A percentile compares a stretch with the other conserved stretches of the same genome.
Conservation (phyloP, 2,329 filamentous ascomycete species). For the Curvularia sp. region DNA sequence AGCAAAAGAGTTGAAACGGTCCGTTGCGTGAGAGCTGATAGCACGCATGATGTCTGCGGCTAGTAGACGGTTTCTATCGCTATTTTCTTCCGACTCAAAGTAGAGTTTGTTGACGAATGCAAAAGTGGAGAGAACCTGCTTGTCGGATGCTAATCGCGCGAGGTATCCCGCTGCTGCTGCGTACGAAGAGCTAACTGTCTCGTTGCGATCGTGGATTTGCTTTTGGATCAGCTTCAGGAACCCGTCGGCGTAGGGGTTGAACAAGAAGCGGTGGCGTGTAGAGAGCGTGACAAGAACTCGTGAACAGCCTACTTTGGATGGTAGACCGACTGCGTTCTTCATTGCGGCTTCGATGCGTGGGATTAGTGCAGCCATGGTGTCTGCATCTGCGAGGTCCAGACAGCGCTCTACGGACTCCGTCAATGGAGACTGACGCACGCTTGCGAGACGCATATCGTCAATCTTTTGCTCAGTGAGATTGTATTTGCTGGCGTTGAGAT, state of each 20-base stretch:
- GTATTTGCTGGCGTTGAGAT: constrained; percentile 83
- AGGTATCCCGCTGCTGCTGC: constrained; percentile 87
- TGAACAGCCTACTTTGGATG: constrained; percentile 90
- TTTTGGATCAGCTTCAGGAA: constrained; percentile 82
- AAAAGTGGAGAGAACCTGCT: constrained; percentile 63
- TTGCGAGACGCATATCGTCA: constrained; percentile 82
- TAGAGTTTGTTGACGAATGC: constrained; percentile 72
- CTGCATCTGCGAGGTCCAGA: constrained; percentile 80
- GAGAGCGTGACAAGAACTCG: constrained; percentile 84
- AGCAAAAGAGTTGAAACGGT: constrained; percentile 82
- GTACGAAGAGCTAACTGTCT: constrained; percentile 90
- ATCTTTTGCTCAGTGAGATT: constrained; percentile 88
- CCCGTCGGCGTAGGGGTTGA: constrained; percentile 75
- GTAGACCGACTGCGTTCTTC: constrained; percentile 86
- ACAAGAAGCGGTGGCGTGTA: constrained; percentile 76
- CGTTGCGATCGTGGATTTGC: constrained; percentile 86
- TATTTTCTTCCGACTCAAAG: constrained; percentile 79
- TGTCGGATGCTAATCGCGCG: constrained; percentile 68
- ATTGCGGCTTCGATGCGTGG: constrained; percentile 78
- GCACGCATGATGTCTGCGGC: constrained; percentile 83
- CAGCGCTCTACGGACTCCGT: constrained; percentile 91
- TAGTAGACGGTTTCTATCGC: constrained; percentile 73
- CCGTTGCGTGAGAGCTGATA: constrained; percentile 84
- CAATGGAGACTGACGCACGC: constrained; percentile 84
- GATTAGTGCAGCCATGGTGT: constrained; percentile 76